Base-by-base conservation (phyloP, 306 rosid genomes). In the Prunus fruticosa region DNA sequence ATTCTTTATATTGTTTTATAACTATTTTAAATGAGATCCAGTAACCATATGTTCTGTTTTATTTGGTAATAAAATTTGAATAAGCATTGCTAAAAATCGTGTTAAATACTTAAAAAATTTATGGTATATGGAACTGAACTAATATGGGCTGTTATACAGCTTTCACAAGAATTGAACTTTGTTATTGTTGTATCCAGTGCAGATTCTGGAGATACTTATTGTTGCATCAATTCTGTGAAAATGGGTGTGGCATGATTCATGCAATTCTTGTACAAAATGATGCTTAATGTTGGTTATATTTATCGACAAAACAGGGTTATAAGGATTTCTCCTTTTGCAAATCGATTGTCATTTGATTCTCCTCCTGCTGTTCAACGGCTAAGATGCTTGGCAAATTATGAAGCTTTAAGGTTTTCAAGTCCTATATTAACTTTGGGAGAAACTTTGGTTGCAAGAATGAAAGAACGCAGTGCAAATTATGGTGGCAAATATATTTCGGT, bases 321-420 rank as follows among this genome's bases (percentile, higher is more conserved):
- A 81, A 84, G 99, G 84, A 91, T 95, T 77, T 95, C 99, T 64
- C 99, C 99, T 75, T 92, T 92, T 86, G 99, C 99, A 32, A 95
- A 95, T 86, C 85, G 99, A 79, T 76, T 95, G 81, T 92, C 99
- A 38, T 88, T 91, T 80, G 97, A 90, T 82, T 96, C 97, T 72
- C 97, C 99, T 74, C 93, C 97, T 68, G 91, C 88, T 79, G 97
- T 92, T 77, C 97, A 95, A 72, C 88, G 92, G 56, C 90, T 92
- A 47, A 88, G 97, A 84, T 95, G 99, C 92, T 84, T 95, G 74
- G 97, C 99, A 75, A 95, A 92, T 79, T 95, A 95, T 68, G 86
- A 87, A 82, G 96, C 97, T 65, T 75, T 95, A 73, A 86, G 91
- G 80, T 95, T 95, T 81, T 83, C 96, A 78, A 83, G 77, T 72